Conservation (phyloP, 345 rosid species). For the Adansonia digitata region DNA sequence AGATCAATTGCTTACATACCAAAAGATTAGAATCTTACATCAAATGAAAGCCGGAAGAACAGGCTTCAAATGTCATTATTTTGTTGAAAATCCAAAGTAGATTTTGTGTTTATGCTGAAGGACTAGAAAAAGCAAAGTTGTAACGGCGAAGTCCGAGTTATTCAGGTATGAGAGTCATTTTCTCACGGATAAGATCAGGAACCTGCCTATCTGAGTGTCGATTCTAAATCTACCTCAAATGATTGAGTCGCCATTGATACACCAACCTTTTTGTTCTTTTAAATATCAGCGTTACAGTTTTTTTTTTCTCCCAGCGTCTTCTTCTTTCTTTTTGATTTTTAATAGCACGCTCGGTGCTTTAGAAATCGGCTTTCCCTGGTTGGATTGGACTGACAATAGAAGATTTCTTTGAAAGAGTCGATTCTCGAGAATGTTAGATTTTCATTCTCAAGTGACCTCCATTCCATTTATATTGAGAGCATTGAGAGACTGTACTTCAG, state of each 20-base stretch:
- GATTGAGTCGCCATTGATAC: background rate
- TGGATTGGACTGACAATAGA: background rate
- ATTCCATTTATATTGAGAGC: background rate
- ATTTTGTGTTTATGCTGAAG: slow-evolving; percentile 10
- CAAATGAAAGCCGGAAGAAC: slow-evolving; percentile 13
- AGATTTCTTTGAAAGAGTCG: background rate
- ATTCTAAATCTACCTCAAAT: background rate
- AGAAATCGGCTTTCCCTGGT: background rate
- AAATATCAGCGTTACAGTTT: background rate
- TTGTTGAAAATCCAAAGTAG: slow-evolving; percentile 16
- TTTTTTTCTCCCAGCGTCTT: background rate
- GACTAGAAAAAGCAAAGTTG: slow-evolving; percentile 12
- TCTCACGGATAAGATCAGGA: slow-evolving; percentile 6
- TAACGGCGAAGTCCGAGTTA: slow-evolving; percentile 4
- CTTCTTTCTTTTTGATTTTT: background rate
- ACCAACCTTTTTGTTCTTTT: background rate
- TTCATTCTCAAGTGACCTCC: background rate
- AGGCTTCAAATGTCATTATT: slow-evolving; percentile 29
- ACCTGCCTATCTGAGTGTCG: background rate
- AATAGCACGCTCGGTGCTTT: background rate
- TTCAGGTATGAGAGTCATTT: slow-evolving; percentile 12
- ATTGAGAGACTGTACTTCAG: background rate
- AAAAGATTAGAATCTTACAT: slow-evolving; percentile 20
- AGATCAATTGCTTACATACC: slow-evolving; percentile 17
- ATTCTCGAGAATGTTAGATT: slow-evolving; percentile 1